Conservation (phyloP, 1,139 yeast species). For the Yamadazyma atmosphaerica region DNA sequence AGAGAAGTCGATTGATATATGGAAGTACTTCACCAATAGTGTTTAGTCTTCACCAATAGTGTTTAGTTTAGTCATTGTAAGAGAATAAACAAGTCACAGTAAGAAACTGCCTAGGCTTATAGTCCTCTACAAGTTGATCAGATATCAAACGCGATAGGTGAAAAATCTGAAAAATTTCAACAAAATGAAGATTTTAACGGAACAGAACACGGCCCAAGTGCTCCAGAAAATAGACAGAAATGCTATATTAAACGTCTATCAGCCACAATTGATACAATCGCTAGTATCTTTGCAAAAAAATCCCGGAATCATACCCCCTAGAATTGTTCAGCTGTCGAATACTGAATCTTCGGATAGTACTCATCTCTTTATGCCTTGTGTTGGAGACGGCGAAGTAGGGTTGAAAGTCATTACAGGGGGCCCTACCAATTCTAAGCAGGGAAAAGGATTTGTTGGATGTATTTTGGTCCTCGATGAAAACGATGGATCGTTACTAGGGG, state of each 20-base stretch:
- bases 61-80: too few species aligned
- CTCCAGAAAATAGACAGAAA: slow-evolving; percentile 10
- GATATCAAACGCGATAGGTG: too few species aligned
- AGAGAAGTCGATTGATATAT: slow-evolving; percentile 30
- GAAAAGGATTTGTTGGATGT: slow-evolving; percentile 53
- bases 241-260: slow-evolving; percentile 24
- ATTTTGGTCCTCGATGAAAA: slow-evolving; percentile 50
- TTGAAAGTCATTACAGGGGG: slow-evolving; percentile 54
- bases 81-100: neutral
- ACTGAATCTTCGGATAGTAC: slow-evolving; percentile 34
- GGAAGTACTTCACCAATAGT: slow-evolving; percentile 23
- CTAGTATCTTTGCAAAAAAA: slow-evolving; percentile 21
- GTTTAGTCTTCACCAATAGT: too few species aligned
- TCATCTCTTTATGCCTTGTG: slow-evolving; percentile 67
- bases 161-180: too few species aligned
- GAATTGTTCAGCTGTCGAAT: slow-evolving; percentile 30
- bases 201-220: neutral
- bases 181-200: neutral
- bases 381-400: slow-evolving; percentile 49
- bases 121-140: too few species aligned
- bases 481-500: slow-evolving; percentile 53
- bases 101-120: too few species aligned
- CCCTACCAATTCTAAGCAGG: slow-evolving; percentile 30
- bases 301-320: slow-evolving; percentile 37
- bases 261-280: slow-evolving; percentile 28